Conservation (phyloP, 2,329 filamentous ascomycete species). For the Orbilia blumenaviensis region DNA sequence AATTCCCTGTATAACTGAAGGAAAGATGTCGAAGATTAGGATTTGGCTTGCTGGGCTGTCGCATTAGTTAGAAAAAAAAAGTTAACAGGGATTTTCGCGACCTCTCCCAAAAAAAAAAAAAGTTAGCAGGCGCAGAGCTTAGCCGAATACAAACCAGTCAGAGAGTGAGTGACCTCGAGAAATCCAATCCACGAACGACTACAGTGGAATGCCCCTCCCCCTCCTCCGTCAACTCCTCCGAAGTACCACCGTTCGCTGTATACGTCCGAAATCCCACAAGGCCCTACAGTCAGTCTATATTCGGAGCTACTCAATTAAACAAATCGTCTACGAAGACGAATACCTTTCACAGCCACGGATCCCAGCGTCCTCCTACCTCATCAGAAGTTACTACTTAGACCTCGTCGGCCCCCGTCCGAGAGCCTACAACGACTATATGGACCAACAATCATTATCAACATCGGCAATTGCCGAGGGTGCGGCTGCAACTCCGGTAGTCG, state of each 20-base stretch:
- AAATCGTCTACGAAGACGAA: constrained; percentile 31
- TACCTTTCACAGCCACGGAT: constrained; percentile 9
- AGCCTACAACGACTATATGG: constrained; percentile 49
- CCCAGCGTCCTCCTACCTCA: not conserved
- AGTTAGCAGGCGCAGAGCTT: not conserved
- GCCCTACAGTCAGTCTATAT: not conserved
- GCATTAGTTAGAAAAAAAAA: constrained; percentile 46
- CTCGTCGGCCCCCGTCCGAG: constrained; percentile 40
- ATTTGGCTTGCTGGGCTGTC: constrained; percentile 19
- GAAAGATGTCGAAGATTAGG: constrained; percentile 17
- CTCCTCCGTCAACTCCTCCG: not conserved
- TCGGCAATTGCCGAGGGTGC: not conserved
- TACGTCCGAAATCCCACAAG: not conserved
- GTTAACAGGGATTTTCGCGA: constrained; percentile 18
- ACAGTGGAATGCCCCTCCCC: constrained; percentile 5
- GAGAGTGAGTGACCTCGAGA: no score
- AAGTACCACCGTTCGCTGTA: not conserved
- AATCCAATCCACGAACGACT: no score
- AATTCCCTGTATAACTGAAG: no score
- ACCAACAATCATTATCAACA: constrained; percentile 31
- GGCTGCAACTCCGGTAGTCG: not conserved
- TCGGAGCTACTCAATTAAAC: not conserved
- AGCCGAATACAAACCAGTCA: not conserved
- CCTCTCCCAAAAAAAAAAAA: constrained; percentile 10
- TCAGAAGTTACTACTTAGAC: constrained; percentile 16